These are phyloP conservation scores for Pythium periplocum DNA, from an alignment of 352 stramenopile genomes.

Conservation along the genomic window DNA sequence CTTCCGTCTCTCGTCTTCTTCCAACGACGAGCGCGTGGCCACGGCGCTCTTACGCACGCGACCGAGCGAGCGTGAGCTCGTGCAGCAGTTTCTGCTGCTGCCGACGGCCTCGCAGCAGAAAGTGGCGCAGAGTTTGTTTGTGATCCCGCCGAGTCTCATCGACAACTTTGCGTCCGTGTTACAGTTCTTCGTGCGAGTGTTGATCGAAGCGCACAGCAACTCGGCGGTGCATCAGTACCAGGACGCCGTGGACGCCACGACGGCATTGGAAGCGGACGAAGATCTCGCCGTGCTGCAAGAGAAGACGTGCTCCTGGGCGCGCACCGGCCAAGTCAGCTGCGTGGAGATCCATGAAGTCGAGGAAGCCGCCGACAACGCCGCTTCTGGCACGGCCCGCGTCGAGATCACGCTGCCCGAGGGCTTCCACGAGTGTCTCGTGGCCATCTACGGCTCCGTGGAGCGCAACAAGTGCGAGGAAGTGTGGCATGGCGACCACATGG, in stretches of 20 bases:
- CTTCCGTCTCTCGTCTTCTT: neutral
- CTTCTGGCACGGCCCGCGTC: neutral
- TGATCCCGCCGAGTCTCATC: constrained; percentile 32
- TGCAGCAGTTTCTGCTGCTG: constrained; percentile 35
- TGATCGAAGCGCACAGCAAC: constrained; percentile 47
- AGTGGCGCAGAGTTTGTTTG: constrained; percentile 40
- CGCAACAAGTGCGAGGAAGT: constrained; percentile 81
- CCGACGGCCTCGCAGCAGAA: constrained; percentile 32
- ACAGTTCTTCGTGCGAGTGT: constrained; percentile 59
- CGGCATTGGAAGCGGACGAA: constrained; percentile 1
- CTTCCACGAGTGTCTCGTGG: constrained; percentile 44
- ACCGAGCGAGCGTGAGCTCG: constrained; percentile 25
- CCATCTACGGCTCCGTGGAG: constrained; percentile 58
- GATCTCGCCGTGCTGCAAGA: neutral
- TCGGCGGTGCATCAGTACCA: constrained; percentile 15
- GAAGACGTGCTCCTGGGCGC: constrained; percentile 24
- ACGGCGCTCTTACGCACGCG: constrained; percentile 16
- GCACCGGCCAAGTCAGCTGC: constrained; percentile 21
- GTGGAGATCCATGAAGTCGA: neutral
- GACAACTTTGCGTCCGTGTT: constrained; percentile 42
- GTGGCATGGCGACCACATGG: constrained; percentile 86
- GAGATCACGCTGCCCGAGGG: constrained; percentile 24
- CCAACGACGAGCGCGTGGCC: constrained; percentile 9
- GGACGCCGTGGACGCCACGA: neutral
- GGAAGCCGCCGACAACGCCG: neutral